These are phyloP conservation scores for Schizonepeta tenuifolia DNA, from an alignment of 257 asterid genomes.

Conservation along the genomic window DNA sequence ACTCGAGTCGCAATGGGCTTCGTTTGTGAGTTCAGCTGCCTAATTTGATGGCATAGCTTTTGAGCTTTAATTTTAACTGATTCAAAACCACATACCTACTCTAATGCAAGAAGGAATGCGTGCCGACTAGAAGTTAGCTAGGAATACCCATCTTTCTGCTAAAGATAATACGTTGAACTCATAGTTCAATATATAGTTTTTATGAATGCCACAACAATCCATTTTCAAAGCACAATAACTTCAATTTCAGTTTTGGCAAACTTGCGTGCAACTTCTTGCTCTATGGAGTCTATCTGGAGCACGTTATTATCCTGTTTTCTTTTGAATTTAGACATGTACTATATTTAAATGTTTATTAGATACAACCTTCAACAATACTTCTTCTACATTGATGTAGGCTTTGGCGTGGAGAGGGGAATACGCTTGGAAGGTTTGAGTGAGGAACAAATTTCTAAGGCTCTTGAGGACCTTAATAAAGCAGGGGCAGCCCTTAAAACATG, in stretches of 20 bases:
- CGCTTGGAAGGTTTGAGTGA: conserved; percentile 72
- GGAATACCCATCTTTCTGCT: too few species aligned
- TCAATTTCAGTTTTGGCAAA: not conserved
- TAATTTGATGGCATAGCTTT: not conserved
- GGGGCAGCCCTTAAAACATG: conserved; percentile 53
- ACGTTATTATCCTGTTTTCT: not conserved
- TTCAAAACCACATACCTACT: not conserved
- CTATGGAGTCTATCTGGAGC: not conserved
- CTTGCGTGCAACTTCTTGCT: conserved; percentile 9
- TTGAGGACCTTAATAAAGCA: conserved; percentile 74
- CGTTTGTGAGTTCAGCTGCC: not conserved
- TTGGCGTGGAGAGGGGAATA: conserved; percentile 84
- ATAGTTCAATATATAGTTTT: too few species aligned
- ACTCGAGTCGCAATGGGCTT: not conserved
- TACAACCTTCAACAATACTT: conserved; percentile 14
- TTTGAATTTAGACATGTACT: not conserved
- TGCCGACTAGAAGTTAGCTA: not conserved
- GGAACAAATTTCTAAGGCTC: conserved; percentile 77
- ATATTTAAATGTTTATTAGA: not conserved
- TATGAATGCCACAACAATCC: not conserved
- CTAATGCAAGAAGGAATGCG: not conserved
- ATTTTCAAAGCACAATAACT: not conserved
- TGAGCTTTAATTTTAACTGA: not conserved
- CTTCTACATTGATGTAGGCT: conserved; percentile 44
- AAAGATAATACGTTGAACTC: too few species aligned